phyloP scores from a whole-genome alignment of 345 rosid species.

The Durio zibethinus region DNA sequence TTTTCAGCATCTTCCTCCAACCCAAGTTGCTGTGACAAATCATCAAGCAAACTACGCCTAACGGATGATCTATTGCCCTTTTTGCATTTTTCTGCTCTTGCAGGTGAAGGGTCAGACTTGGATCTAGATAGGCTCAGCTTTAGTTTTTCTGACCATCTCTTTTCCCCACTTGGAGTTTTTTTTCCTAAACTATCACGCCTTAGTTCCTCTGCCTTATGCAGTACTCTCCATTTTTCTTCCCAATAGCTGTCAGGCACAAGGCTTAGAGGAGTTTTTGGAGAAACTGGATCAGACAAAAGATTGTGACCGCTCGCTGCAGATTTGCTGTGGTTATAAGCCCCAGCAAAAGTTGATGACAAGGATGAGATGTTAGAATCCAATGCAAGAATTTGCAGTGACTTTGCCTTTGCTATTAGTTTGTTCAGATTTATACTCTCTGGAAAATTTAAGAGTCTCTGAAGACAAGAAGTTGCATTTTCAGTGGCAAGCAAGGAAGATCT shows the following conservation, averaged over 20 bases:
- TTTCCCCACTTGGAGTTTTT: slow-evolving; percentile 41
- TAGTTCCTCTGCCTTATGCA: slow-evolving; percentile 64
- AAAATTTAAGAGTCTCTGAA: slow-evolving; percentile 79
- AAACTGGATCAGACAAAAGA: slow-evolving; percentile 49
- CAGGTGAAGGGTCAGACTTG: slow-evolving; percentile 66
- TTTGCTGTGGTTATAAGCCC: slow-evolving; percentile 37
- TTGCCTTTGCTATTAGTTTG: slow-evolving; percentile 64
- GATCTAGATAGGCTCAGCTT: slow-evolving; percentile 56
- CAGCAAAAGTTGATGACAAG: slow-evolving; percentile 23
- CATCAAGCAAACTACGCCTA: slow-evolving; percentile 64
- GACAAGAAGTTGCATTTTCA: slow-evolving; percentile 87
- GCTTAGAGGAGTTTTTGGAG: slow-evolving; percentile 59
- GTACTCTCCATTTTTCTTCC: slow-evolving; percentile 91
- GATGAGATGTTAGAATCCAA: slow-evolving; percentile 39
- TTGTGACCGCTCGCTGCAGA: slow-evolving; percentile 44
- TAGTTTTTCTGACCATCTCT: slow-evolving; percentile 73
- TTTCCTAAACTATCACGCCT: slow-evolving; percentile 38
- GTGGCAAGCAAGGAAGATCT: slow-evolving; percentile 90
- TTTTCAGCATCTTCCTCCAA: slow-evolving; percentile 42
- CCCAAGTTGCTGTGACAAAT: slow-evolving; percentile 61
- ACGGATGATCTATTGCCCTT: slow-evolving; percentile 40
- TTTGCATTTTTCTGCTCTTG: slow-evolving; percentile 30
- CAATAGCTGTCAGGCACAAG: slow-evolving; percentile 79
- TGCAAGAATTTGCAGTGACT: slow-evolving; percentile 66
- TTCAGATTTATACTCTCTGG: slow-evolving; percentile 63